Conservation (phyloP, 345 rosid genomes). For the Eucalyptus caleyi region DNA sequence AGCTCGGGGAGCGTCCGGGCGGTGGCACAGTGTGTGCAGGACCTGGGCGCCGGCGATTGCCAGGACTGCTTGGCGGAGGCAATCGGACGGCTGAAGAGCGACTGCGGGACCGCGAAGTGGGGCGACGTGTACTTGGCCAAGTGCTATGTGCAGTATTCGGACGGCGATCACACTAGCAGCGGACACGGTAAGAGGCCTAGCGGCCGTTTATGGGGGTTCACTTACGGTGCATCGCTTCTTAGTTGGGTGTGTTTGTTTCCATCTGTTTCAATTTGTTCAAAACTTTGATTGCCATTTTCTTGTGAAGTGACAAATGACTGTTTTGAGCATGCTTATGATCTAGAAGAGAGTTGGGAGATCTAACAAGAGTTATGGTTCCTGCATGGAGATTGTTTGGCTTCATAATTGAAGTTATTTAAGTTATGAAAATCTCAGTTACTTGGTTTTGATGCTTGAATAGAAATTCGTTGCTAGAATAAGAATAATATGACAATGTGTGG, state of each 20-base stretch:
- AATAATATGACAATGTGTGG: neutral
- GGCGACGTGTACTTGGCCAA: slow-evolving; percentile 80
- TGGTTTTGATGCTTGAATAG: neutral
- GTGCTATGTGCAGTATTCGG: slow-evolving; percentile 63
- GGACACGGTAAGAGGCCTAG: neutral
- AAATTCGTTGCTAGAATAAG: neutral
- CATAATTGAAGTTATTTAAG: neutral
- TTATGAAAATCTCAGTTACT: neutral
- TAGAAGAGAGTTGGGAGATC: neutral
- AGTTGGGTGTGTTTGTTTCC: neutral
- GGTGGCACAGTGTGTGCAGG: slow-evolving; percentile 76
- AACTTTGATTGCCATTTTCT: neutral
- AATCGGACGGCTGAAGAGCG: slow-evolving; percentile 45
- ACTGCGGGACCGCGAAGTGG: slow-evolving; percentile 47
- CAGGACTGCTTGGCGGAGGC: slow-evolving; percentile 87
- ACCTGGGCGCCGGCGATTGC: slow-evolving; percentile 55
- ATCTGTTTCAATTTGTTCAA: neutral
- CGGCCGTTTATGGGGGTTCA: neutral
- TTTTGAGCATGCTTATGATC: neutral
- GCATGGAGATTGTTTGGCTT: neutral
- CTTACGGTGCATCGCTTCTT: neutral
- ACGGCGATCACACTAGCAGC: slow-evolving; percentile 26
- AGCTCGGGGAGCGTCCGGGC: slow-evolving; percentile 40
- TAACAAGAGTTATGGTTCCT: neutral
- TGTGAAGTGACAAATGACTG: neutral